Base-by-base conservation (phyloP, 1,284 basidiomycete species). In the Ustilago nuda region DNA sequence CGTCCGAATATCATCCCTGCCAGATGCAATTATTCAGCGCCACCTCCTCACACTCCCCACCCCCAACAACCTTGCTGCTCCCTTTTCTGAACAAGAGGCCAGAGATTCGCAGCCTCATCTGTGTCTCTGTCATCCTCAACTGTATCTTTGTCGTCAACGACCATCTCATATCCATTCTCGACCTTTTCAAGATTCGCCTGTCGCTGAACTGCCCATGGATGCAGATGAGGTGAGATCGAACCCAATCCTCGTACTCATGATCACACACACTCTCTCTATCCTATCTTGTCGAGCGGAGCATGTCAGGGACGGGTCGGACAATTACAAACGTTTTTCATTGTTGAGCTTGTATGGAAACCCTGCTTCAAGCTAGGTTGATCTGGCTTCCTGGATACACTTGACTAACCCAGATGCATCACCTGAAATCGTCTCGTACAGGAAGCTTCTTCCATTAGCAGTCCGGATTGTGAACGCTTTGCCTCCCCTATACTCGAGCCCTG, bases 331-430 rank as follows among this genome's bases (percentile, higher is more conserved):
- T 27, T 27, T 27, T 27, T 2, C 23, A 27, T 45, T 17, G 17
- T 45, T 19, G 17, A 45, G n/a, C 43, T 27, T 27, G 23, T 27
- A 27, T 27, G 23, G 3, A 27, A 27, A 27, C 23, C 23, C 23
- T 27, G 23, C 23, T 27, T 27, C 23, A 27, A 27, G 23, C 23
- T 27, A 45, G n/a, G 11, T 45, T 15, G 43, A 45, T 45, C 69
- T 59, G 3, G 66, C 69, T 37, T 79, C 78, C 45, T 58, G 75
- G 41, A 84, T 84, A 52, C 63, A 65, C 17, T 66, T 54, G 8
- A 82, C 70, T 72, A 82, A 68, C 48, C 64, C 75, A 8, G 61
- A 45, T 3, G 80, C 76, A 60, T 84, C 83, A 1, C 83, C 81
- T 4, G 73, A 45, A 0, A 80, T 66, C 36, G 82, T 80, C 32